These are phyloP conservation scores for Sugiyamaella qingdaonensis DNA, from an alignment of 805 yeast genomes.

Conservation along the genomic window DNA sequence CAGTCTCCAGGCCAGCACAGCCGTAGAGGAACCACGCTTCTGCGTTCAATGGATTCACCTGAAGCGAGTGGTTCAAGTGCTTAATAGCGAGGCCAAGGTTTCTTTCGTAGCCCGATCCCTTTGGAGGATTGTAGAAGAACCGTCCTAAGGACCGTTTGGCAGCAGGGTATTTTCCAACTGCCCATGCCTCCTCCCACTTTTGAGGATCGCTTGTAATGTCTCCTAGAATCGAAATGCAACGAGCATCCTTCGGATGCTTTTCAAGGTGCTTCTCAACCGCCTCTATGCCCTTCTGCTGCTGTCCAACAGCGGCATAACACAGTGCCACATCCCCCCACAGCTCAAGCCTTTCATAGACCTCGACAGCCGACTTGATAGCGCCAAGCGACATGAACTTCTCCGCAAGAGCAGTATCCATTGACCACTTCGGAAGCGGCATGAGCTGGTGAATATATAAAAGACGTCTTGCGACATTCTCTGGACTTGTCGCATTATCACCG, in stretches of 20 bases:
- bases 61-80: conserved; percentile 71
- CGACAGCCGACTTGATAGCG: conserved; percentile 78
- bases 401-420: conserved; percentile 75
- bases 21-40: conserved; percentile 93
- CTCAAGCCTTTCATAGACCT: conserved; percentile 75
- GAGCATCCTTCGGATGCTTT: conserved; percentile 65
- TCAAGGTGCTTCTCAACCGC: conserved; percentile 53
- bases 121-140: conserved; percentile 65
- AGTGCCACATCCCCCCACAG: conserved; percentile 80
- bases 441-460: conserved; percentile 67
- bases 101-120: conserved; percentile 45
- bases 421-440: conserved; percentile 80
- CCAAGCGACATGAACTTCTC: conserved; percentile 85
- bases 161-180: conserved; percentile 69
- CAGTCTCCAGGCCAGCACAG: conserved; percentile 74
- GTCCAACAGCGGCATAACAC: conserved; percentile 83
- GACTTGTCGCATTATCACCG: conserved; percentile 28
- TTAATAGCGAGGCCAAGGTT: conserved; percentile 52
- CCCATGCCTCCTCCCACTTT: conserved; percentile 86
- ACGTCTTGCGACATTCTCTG: conserved; percentile 45
- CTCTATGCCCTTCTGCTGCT: conserved; percentile 59
- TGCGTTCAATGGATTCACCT: conserved; percentile 65
- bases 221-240: conserved; percentile 81
- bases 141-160: conserved; percentile 82
- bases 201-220: conserved; percentile 65